Percentiles rank a stretch among this genome's conserved stretches.
Conservation (phyloP, 306 rosid genomes). For the Lagenaria siceraria region DNA sequence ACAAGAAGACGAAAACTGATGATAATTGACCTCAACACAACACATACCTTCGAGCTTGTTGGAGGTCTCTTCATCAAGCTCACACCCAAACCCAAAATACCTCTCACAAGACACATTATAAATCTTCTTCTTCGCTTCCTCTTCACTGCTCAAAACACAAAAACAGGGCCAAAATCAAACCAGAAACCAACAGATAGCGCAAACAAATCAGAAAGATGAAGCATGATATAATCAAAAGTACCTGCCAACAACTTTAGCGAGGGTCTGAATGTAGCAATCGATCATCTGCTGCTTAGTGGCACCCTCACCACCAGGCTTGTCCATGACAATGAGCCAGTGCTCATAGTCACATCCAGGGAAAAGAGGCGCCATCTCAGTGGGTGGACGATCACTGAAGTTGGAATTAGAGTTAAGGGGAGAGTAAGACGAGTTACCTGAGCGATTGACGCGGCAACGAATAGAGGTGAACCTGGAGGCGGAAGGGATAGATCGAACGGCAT, state of each 20-base stretch:
- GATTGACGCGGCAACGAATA: conserved; percentile 54
- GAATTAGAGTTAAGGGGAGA: conserved; percentile 74
- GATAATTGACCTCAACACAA: background rate
- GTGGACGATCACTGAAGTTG: conserved; percentile 79
- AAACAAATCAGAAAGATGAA: background rate
- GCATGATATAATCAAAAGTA: background rate
- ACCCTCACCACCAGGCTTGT: conserved; percentile 78
- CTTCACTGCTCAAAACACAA: conserved; percentile 34
- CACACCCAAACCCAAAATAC: conserved; percentile 86
- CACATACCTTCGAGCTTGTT: conserved; percentile 71
- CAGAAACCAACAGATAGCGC: background rate
- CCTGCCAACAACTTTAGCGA: conserved; percentile 69
- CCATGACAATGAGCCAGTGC: conserved; percentile 97
- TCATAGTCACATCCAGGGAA: conserved; percentile 93
- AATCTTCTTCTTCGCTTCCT: conserved; percentile 85
- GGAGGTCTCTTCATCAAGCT: conserved; percentile 89
- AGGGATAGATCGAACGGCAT: conserved; percentile 9
- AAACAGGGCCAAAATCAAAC: background rate
- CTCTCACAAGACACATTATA: conserved; percentile 86
- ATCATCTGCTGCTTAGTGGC: conserved; percentile 82
- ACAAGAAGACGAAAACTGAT: background rate
- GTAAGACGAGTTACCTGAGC: conserved; percentile 54
- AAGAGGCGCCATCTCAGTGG: conserved; percentile 92
- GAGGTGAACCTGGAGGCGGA: conserved; percentile 26
- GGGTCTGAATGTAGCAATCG: conserved; percentile 64